A percentile compares a stretch with the other conserved stretches of the same genome.
Evolutionary conservation across 257 asterid species (phyloP).

Genomic region (Linderniella brevidens): DNA sequence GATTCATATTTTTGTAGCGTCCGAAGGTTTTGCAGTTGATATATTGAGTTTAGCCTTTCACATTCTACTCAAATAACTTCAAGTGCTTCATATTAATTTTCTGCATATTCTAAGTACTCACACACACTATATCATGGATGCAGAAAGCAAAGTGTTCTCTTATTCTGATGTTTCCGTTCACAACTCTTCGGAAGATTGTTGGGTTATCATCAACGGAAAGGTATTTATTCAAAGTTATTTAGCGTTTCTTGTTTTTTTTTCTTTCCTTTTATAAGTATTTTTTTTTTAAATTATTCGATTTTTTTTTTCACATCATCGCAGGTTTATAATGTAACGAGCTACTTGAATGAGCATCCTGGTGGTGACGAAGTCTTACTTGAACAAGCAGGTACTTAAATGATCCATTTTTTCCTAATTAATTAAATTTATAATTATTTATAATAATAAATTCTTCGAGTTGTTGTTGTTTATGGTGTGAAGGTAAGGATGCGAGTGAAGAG

Average conservation of each 20-base stretch:
- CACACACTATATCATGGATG: constrained; percentile 18
- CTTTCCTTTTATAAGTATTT: no score
- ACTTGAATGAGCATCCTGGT: constrained; percentile 65
- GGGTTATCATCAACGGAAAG: constrained; percentile 60
- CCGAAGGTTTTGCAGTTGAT: no score
- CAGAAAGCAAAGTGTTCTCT: constrained; percentile 15
- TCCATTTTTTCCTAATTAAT: no score
- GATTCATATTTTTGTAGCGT: no score
- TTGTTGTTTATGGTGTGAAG: constrained; percentile 10
- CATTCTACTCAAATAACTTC: no score
- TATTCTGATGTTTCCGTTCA: constrained; percentile 42
- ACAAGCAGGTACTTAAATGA: constrained; percentile 30
- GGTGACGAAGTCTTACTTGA: constrained; percentile 46
- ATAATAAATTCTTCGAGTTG: no score
- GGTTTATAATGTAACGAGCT: constrained; percentile 52
- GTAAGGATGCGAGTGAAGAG: constrained; percentile 60
- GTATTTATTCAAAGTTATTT: constrained; percentile 12
- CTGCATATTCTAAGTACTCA: no score
- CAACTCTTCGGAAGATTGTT: constrained; percentile 35
- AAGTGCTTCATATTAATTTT: no score
- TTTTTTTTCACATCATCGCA: constrained; percentile 6
- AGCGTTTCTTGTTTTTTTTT: neutral
- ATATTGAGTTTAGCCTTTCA: no score
- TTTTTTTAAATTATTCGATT: no score
- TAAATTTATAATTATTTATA: no score